These are phyloP conservation scores for Thielaviopsis populi DNA, from an alignment of 2,329 filamentous ascomycete genomes.

Conservation along the genomic window DNA sequence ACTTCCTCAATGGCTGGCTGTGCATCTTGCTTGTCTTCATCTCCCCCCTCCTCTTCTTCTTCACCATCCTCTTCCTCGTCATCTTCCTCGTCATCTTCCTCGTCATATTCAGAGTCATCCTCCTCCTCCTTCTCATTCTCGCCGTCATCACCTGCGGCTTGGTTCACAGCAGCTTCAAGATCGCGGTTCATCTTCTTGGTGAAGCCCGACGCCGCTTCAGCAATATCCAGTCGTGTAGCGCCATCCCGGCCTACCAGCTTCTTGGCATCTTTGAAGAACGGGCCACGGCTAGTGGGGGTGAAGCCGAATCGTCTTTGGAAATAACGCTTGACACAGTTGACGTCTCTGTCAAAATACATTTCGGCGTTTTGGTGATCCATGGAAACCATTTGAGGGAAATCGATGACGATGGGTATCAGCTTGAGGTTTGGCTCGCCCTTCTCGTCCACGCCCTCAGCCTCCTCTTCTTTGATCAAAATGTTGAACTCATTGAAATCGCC, in stretches of 20 bases:
- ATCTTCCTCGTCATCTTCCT: constrained; percentile 22
- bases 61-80: constrained; percentile 22
- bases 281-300: constrained; percentile 63
- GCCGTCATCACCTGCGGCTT: constrained; percentile 36
- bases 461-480: constrained; percentile 52
- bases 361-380: constrained; percentile 87
- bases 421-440: constrained; percentile 20
- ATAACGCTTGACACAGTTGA: constrained; percentile 88
- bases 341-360: constrained; percentile 94
- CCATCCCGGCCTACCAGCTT: constrained; percentile 54
- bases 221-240: constrained; percentile 61
- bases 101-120: constrained; percentile 22
- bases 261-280: constrained; percentile 70
- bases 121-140: constrained; percentile 25
- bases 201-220: constrained; percentile 85
- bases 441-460: constrained; percentile 29
- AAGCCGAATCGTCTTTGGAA: constrained; percentile 86
- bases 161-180: constrained; percentile 76
- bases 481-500: constrained; percentile 99
- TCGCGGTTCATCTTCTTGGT: constrained; percentile 96
- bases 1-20: constrained; percentile 11
- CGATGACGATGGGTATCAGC: constrained; percentile 74
- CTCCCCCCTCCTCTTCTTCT: constrained; percentile 17
- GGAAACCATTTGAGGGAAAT: constrained; percentile 97
- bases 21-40: constrained; percentile 17